These are phyloP conservation scores for Lepidium aucheri DNA, from an alignment of 345 rosid genomes.

Conservation along the genomic window DNA sequence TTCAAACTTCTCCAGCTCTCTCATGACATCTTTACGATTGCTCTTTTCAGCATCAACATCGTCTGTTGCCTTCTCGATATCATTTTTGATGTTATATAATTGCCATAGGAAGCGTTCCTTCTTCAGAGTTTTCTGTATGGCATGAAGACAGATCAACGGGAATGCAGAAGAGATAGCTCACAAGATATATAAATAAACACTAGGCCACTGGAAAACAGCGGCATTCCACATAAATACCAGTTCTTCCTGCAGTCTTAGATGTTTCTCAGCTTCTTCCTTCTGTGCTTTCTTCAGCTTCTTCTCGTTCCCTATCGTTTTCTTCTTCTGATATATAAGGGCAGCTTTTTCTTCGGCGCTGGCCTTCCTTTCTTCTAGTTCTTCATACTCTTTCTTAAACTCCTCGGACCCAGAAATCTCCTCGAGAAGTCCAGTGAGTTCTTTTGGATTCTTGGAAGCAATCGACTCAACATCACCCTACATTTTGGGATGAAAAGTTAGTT, in stretches of 20 bases:
- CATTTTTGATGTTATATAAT: slow-evolving; percentile 68
- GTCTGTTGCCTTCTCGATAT: slow-evolving; percentile 45
- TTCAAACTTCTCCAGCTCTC: slow-evolving; percentile 59
- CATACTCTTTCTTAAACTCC: slow-evolving; percentile 87
- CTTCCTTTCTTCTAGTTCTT: slow-evolving; percentile 66
- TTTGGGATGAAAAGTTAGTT: neutral
- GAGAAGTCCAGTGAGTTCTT: slow-evolving; percentile 79
- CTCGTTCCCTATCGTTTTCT: slow-evolving; percentile 69
- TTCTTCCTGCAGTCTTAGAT: slow-evolving; percentile 73
- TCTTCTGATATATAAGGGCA: slow-evolving; percentile 72
- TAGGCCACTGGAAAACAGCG: neutral
- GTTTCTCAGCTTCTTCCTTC: slow-evolving; percentile 98
- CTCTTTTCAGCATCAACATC: slow-evolving; percentile 63
- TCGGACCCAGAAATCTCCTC: slow-evolving; percentile 98
- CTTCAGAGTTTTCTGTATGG: slow-evolving; percentile 81
- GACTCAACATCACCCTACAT: slow-evolving; percentile 98
- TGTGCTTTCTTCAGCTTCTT: slow-evolving; percentile 97
- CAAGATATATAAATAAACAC: neutral
- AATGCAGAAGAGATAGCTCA: neutral
- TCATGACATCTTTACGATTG: slow-evolving; percentile 51
- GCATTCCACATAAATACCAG: slow-evolving; percentile 43
- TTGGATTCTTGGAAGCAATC: slow-evolving; percentile 92
- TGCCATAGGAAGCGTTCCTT: slow-evolving; percentile 81
- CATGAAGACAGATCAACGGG: neutral
- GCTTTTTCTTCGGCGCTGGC: slow-evolving; percentile 82